Base-by-base conservation (phyloP, 1,139 yeast species). In the Hansenula sp. region DNA sequence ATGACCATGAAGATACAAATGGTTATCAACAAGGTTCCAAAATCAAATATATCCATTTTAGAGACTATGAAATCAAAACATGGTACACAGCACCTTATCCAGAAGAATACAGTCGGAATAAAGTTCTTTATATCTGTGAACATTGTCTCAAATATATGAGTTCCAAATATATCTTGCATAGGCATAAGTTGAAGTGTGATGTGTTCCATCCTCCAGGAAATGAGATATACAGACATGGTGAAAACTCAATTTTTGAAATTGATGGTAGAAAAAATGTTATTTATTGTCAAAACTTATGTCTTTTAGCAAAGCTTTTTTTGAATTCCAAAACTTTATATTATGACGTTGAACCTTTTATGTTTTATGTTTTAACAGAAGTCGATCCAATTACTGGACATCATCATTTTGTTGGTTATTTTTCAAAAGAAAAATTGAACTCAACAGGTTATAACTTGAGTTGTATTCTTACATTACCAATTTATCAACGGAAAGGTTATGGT, bases 81-180 rank as follows among this genome's bases (percentile, higher is more conserved):
- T 89, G 98, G 96, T 90, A 88, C 62, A 79, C 88, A 4, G 84
- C 97, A 0, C 98, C 98, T 1, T 93, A 88, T 59, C 97, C 99
- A 0, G 90, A 86, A 50, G 96, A 89, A 58, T 87, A 81, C 57
- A 79, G 89, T 31, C 75, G 74, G 37, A 77, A 81, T 42, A 70
- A 71, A 38, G 73, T 79, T 5, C 65, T 93, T 39, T 84, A 82
- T 59, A 75, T 93, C 16, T 93, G 99, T 63, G 95, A 89, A 57
- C 82, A 76, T 57, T 93, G 99, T 60, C 67, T 93, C 47, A 84
- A 86, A 63, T 91, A 89, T 61, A 84, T 84, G 82, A 76, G 74
- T 39, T 81, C 91, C 1, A 81, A 86, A 21, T 80, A 74, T 49
- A 79, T 84, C 0, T 74, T 80, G 43, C 71, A 75, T 52, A 72